Evolutionary conservation across 345 rosid species (phyloP).

Genomic region (Aquilaria sinensis): DNA sequence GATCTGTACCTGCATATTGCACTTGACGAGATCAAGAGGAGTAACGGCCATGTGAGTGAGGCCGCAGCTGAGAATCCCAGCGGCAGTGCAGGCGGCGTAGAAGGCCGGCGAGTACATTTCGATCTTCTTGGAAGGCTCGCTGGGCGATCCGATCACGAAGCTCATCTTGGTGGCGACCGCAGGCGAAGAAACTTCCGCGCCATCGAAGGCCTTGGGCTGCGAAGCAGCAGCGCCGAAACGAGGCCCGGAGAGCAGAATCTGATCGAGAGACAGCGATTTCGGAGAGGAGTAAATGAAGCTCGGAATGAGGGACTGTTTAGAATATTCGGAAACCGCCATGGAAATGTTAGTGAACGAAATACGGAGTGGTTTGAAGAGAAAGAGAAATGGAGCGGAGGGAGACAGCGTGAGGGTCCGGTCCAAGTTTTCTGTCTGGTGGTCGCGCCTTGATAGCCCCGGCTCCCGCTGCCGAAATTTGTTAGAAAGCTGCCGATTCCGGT

Average conservation of each 20-base stretch:
- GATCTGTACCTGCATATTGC: slow-evolving; percentile 90
- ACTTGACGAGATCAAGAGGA: slow-evolving; percentile 99
- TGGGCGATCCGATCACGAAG: slow-evolving; percentile 51
- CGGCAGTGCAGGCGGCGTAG: slow-evolving; percentile 84
- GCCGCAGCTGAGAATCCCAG: slow-evolving; percentile 94
- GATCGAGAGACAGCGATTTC: slow-evolving; percentile 27
- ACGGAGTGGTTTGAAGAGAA: background rate
- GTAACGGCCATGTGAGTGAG: slow-evolving; percentile 92
- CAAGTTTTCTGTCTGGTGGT: background rate
- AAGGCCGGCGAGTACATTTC: slow-evolving; percentile 87
- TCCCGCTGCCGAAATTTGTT: slow-evolving; percentile 22
- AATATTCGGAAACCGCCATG: slow-evolving; percentile 48
- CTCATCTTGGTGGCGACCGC: slow-evolving; percentile 4
- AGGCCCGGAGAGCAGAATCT: slow-evolving; percentile 27
- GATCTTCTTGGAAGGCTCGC: slow-evolving; percentile 63
- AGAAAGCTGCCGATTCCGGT: slow-evolving; percentile 12
- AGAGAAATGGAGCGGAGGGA: slow-evolving; percentile 7
- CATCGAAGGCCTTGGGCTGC: slow-evolving; percentile 17
- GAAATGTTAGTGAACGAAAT: slow-evolving; percentile 10
- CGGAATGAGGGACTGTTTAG: slow-evolving; percentile 50
- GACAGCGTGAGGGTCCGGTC: too few relatives aligned
- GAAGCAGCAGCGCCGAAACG: slow-evolving; percentile 13
- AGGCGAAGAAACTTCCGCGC: slow-evolving; percentile 13
- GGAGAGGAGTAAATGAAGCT: slow-evolving; percentile 57
- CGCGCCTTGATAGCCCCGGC: slow-evolving; percentile 9